Conservation (phyloP, 2,329 filamentous ascomycete species). For the Aulographum hederae region DNA sequence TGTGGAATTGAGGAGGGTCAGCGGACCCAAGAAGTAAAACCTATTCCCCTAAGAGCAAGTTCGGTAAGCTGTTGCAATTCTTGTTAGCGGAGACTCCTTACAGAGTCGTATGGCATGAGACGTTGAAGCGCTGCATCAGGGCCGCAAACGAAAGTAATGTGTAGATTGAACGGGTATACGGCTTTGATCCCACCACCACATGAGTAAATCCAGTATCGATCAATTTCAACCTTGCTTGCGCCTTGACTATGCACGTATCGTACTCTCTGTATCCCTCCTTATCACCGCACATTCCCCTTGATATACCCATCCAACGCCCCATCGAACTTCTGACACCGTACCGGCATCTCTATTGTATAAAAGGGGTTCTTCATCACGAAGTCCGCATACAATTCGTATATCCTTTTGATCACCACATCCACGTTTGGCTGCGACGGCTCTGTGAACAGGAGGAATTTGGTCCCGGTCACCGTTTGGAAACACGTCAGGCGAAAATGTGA, state of each 20-base stretch:
- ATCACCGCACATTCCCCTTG: slow-evolving; percentile 22
- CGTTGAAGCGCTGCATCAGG: no score
- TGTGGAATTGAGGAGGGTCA: slow-evolving; percentile 46
- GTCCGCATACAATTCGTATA: slow-evolving; percentile 91
- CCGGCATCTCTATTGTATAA: slow-evolving; percentile 93
- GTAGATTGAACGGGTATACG: no score
- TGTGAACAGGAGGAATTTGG: slow-evolving; percentile 90
- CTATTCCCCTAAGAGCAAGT: no score
- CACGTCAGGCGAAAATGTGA: slow-evolving; percentile 92
- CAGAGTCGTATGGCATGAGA: no score
- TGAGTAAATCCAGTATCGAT: no score
- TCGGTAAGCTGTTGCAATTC: no score
- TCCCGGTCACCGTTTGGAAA: slow-evolving; percentile 86
- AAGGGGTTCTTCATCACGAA: slow-evolving; percentile 99
- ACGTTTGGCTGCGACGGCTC: slow-evolving; percentile 77
- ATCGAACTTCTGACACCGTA: slow-evolving; percentile 90
- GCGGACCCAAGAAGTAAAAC: no score
- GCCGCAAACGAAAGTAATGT: no score
- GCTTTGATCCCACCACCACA: no score
- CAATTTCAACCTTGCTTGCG: no score
- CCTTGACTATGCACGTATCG: no score
- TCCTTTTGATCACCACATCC: slow-evolving; percentile 62
- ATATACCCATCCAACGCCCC: slow-evolving; percentile 67
- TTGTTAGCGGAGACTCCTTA: no score
- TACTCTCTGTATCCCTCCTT: neutral